Evolutionary conservation across 176 grass and related monocot species (phyloP), one percentile per base, ranked within the genome.

Genomic region (Musa itinerans): DNA sequence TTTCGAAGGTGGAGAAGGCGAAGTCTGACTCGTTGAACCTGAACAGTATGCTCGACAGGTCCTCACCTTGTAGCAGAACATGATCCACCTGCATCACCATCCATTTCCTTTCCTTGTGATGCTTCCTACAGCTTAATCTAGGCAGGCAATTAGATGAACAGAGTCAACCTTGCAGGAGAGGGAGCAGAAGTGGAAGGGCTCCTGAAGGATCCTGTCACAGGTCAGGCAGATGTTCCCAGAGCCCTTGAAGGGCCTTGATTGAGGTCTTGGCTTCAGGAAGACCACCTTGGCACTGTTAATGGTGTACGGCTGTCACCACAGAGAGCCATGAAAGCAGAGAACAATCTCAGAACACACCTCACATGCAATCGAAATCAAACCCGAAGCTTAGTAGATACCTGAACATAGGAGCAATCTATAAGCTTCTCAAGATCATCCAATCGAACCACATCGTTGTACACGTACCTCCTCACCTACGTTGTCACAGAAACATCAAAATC

Each of bases 151-250:
- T 5, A 43, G 21, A 24, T 54, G 54, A 70, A 19, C 34, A 43
- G 34, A 24, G 1, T 43, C 17, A 10, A 96, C 94, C 94, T 98
- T 98, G 88, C 94, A 98, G 11, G 94, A 93, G 63, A 98, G 90
- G 86, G 82, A 98, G 83, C 94, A 98, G 74, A 93, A 98, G 71
- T 93, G 94, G 84, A 93, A 98, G 16, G 94, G 94, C 84, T 98
- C 86, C 67, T 98, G 94, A 34, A 98, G 94, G 71, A 98, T 93
- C 69, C 94, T 78, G 76, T 91, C 94, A 79, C 94, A 98, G n/a
- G 90, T 89, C 75, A 98, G n/a, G 88, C 94, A 98, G 67, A 98
- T 69, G 80, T 98, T 98, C 74, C 94, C 94, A 74, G 90, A 98
- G 15, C 95, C 95, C 86, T 98, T 98, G 83, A 98, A 98, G 12